Base-by-base conservation (phyloP, 768 basidiomycete genomes). In the Phaeotremella fagi region DNA sequence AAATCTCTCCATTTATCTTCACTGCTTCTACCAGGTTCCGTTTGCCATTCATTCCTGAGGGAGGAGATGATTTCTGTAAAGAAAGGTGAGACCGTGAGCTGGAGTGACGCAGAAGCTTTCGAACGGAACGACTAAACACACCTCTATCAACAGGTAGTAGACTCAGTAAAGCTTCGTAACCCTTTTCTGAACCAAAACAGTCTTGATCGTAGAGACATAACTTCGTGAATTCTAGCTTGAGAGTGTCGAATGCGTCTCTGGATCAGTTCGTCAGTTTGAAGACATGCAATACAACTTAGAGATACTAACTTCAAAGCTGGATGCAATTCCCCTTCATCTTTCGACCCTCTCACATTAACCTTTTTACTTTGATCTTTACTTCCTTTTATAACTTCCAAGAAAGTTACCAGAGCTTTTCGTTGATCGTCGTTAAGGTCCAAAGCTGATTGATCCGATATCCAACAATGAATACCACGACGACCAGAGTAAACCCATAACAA, bases 401-500 rank as follows among this genome's bases (percentile, higher is more conserved):
- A 95, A 15, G 80, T 82, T n/a, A 97, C 88, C 46, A 99, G 76
- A 0, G 90, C 82, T 69, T 82, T 84, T 23, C 95, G 79, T 74
- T 94, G 85, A 50, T 94, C 89, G 68, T 99, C 95, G 9, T 88
- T 92, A 44, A 98, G 79, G 50, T 81, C 84, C 79, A 97, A 81
- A 1, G 94, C 95, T 51, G 85, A 82, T 29, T 80, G 77, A 74
- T 99, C 95, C 2, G 87, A 89, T 58, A 99, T 84, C 95, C 95
- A 99, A 72, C 90, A 80, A 79, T 99, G 95, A 61, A 99, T 99
- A 48, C 95, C 95, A 76, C 95, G 86, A 29, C 95, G 86, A 53
- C 95, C 95, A 6, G 95, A 98, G 75, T 98, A 99, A 26, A 98
- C 92, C 94, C 94, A 99, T 11, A 99, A 79, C 25, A 98, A 81